Conservation (phyloP, 176 grass and related monocot species). For the Rhynchospora tenuis region DNA sequence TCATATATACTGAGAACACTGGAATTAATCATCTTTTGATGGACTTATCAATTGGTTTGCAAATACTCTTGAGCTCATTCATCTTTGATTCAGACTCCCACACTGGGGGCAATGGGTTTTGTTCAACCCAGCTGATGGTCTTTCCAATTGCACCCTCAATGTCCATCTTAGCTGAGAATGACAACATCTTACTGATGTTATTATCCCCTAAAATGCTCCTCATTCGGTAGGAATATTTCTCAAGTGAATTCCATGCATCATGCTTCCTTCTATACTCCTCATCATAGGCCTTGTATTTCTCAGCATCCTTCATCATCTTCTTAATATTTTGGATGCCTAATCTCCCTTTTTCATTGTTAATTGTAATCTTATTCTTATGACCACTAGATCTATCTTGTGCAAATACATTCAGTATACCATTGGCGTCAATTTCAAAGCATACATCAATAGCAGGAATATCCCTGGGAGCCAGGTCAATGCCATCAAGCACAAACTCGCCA, state of each 20-base stretch:
- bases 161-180: not conserved
- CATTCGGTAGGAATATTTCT: not conserved
- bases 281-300: not conserved
- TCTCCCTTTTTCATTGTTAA: not conserved
- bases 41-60: not conserved
- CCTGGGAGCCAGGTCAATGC: not conserved
- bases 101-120: not conserved
- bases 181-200: not conserved
- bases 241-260: not conserved
- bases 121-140: not conserved
- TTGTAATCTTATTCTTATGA: not conserved
- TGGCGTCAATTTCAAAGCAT: slow-evolving; percentile 18
- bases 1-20: too few relatives aligned
- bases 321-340: not conserved
- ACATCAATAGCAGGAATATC: not conserved
- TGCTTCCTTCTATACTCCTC: slow-evolving; percentile 5
- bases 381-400: not conserved
- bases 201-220: not conserved
- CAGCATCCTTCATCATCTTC: not conserved
- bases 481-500: slow-evolving; percentile 1
- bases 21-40: too few relatives aligned
- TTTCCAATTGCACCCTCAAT: not conserved
- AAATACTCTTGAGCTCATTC: not conserved
- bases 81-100: not conserved
- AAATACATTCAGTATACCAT: slow-evolving; percentile 19